Evolutionary conservation across 768 basidiomycete species (phyloP).

Genomic region (Amanita exitialis): DNA sequence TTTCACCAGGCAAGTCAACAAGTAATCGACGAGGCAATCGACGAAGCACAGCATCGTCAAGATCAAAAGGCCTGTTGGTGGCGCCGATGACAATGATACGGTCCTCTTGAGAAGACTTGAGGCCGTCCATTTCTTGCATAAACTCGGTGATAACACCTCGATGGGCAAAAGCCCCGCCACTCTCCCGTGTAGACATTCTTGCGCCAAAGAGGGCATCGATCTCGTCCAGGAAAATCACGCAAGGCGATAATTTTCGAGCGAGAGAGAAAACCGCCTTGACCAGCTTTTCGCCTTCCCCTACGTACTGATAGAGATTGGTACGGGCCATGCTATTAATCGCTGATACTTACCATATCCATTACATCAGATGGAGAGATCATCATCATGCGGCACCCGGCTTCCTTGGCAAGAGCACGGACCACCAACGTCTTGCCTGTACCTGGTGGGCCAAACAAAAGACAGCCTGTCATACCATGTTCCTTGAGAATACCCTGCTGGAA

Average conservation of each 20-base stretch:
- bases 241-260: constrained; percentile 78
- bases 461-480: constrained; percentile 86
- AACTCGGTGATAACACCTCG: constrained; percentile 86
- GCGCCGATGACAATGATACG: constrained; percentile 89
- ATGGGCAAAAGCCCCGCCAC: constrained; percentile 75
- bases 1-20: constrained; percentile 82
- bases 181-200: constrained; percentile 65
- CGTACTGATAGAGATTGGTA: constrained; percentile 41
- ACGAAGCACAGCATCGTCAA: constrained; percentile 87
- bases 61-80: constrained; percentile 85
- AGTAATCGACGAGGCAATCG: constrained; percentile 80
- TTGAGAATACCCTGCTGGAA: constrained; percentile 86
- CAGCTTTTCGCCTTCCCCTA: constrained; percentile 84
- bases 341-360: constrained; percentile 76
- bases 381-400: constrained; percentile 91
- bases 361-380: constrained; percentile 87
- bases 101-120: constrained; percentile 70
- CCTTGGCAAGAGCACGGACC: constrained; percentile 84
- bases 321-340: not conserved
- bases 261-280: constrained; percentile 85
- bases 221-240: constrained; percentile 92
- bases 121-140: constrained; percentile 96
- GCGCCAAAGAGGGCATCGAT: constrained; percentile 91
- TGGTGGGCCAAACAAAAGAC: constrained; percentile 86
- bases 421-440: constrained; percentile 86